These are phyloP conservation scores for Fusarium marasasianum DNA, from an alignment of 2,329 filamentous ascomycete species.

Conservation along the genomic window DNA sequence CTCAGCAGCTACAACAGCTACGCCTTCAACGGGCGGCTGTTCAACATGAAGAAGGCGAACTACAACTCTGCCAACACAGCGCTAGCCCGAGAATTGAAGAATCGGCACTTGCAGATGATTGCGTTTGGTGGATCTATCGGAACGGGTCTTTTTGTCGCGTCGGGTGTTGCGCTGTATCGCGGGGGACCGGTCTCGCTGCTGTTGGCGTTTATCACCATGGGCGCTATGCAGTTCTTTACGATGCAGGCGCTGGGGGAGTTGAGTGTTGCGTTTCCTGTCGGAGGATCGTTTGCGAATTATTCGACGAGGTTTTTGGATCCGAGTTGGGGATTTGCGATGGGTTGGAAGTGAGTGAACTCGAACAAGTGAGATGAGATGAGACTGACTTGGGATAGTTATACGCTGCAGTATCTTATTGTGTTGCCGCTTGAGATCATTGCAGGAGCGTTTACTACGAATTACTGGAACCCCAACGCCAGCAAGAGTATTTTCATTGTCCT, in stretches of 20 bases:
- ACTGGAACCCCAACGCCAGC: constrained; percentile 73
- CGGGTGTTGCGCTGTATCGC: constrained; percentile 72
- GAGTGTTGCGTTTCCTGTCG: constrained; percentile 87
- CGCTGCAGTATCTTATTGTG: constrained; percentile 84
- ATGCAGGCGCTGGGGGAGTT: constrained; percentile 92
- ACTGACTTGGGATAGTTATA: constrained; percentile 65
- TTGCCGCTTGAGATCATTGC: constrained; percentile 87
- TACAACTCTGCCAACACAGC: constrained; percentile 80
- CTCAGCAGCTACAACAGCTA: constrained; percentile 20
- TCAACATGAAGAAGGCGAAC: constrained; percentile 65
- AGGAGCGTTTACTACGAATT: constrained; percentile 83
- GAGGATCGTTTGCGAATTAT: constrained; percentile 90
- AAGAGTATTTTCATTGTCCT: constrained; percentile 82
- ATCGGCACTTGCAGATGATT: constrained; percentile 65
- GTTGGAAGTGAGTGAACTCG: constrained; percentile 73
- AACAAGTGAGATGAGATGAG: not conserved
- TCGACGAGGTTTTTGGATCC: constrained; percentile 95
- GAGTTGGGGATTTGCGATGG: constrained; percentile 94
- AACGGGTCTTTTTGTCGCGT: constrained; percentile 89
- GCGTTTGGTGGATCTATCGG: constrained; percentile 83
- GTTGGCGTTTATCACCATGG: constrained; percentile 79
- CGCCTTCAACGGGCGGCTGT: constrained; percentile 48
- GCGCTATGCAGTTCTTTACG: constrained; percentile 88
- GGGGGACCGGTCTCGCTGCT: constrained; percentile 82
- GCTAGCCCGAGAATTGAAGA: constrained; percentile 79